Conservation (phyloP, 1,139 yeast genomes). For the Lodderomyces theae region DNA sequence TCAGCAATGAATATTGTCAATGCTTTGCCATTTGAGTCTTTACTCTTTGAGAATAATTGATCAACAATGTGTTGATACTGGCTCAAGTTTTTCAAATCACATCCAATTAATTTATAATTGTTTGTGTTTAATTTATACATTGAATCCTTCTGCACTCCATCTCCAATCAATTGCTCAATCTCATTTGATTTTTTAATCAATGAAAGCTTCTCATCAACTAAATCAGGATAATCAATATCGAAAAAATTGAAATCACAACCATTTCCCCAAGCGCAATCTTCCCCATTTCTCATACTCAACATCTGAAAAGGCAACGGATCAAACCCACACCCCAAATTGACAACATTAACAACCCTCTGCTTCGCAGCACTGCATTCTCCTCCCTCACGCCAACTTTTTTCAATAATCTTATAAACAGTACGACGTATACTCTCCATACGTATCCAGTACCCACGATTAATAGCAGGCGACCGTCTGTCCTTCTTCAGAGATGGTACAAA, state of each 20-base stretch:
- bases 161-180: constrained; percentile 47
- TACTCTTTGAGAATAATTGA: constrained; percentile 1
- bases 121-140: constrained; percentile 38
- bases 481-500: constrained; percentile 64
- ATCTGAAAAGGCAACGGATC: constrained; percentile 76
- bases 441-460: constrained; percentile 82
- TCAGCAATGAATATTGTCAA: constrained; percentile 71
- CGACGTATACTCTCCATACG: constrained; percentile 69
- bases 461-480: constrained; percentile 68
- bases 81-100: constrained; percentile 57
- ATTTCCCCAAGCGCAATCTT: neutral
- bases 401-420: constrained; percentile 27
- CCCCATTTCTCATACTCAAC: constrained; percentile 21
- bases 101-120: constrained; percentile 62
- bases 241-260: constrained; percentile 38
- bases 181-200: constrained; percentile 52
- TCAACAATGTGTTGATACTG: constrained; percentile 34
- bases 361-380: neutral
- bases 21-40: constrained; percentile 16
- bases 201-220: constrained; percentile 51
- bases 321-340: constrained; percentile 81
- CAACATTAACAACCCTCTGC: constrained; percentile 30
- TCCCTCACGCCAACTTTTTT: neutral
- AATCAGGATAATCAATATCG: constrained; percentile 76
- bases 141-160: constrained; percentile 16